Percentiles rank a stretch among this genome's conserved stretches.
Evolutionary conservation across 371 early-diverging fungal species (phyloP).

Genomic region (Nematocida sp.): DNA sequence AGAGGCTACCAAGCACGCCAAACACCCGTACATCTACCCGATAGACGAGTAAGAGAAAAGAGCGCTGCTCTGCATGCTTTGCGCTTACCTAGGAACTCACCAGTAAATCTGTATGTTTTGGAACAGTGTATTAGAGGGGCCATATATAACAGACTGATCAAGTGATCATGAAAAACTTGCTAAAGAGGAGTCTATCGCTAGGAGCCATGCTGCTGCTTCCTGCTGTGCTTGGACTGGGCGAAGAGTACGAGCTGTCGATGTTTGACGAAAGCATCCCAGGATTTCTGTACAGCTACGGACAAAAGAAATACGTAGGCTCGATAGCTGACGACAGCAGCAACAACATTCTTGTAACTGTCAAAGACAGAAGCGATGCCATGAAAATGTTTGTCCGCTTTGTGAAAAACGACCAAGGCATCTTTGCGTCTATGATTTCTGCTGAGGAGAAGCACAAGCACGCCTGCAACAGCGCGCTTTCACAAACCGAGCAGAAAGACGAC

Average conservation of each 20-base stretch:
- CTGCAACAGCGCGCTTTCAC: no score
- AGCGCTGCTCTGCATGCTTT: no score
- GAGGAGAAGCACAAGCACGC: no score
- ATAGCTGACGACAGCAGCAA: not conserved
- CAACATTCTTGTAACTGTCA: not conserved
- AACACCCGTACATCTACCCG: no score
- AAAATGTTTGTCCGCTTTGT: not conserved
- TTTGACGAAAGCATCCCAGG: slow-evolving; percentile 18
- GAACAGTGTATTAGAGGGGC: no score
- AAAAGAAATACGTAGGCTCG: slow-evolving; percentile 4
- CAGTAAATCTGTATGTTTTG: no score
- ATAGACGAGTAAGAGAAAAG: no score
- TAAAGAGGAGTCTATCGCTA: not conserved
- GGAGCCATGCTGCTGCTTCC: not conserved
- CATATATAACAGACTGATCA: no score
- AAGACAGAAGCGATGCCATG: not conserved
- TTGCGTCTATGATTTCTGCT: no score
- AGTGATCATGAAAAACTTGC: not conserved
- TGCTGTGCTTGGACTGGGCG: not conserved
- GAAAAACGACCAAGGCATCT: not conserved
- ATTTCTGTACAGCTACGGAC: slow-evolving; percentile 19
- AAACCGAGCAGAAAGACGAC: no score
- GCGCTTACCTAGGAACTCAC: no score
- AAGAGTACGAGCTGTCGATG: not conserved
- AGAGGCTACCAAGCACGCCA: no score